phyloP scores from a whole-genome alignment of 805 yeast genomes.

The Ogataea allantospora region DNA sequence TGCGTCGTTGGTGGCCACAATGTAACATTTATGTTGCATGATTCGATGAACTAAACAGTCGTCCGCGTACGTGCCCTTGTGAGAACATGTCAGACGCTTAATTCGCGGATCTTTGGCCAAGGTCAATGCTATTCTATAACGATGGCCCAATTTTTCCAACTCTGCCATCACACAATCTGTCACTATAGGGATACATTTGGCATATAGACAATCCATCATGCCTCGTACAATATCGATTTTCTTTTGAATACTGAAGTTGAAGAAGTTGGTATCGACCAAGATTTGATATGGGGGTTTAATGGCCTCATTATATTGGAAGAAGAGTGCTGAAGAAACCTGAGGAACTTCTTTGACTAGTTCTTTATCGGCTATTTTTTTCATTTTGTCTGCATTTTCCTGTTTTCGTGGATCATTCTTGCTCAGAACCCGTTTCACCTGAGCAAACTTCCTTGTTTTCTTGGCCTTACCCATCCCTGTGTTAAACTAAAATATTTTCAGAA shows the following conservation, averaged over 20 bases:
- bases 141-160: conserved; percentile 92
- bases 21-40: conserved; percentile 92
- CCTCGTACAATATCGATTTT: conserved; percentile 94
- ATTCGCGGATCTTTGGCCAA: conserved; percentile 94
- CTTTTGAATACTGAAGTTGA: conserved; percentile 94
- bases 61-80: conserved; percentile 97
- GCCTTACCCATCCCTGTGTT: conserved; percentile 85
- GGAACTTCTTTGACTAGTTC: conserved; percentile 78
- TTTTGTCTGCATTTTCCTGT: conserved; percentile 43
- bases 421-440: conserved; percentile 82
- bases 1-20: conserved; percentile 98
- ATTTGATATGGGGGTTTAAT: conserved; percentile 98
- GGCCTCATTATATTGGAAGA: conserved; percentile 91
- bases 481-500: neutral
- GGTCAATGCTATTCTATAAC: conserved; percentile 86
- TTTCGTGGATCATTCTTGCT: conserved; percentile 68
- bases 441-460: conserved; percentile 94
- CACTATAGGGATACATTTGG: conserved; percentile 91
- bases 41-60: conserved; percentile 93
- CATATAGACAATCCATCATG: conserved; percentile 92
- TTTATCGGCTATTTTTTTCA: conserved; percentile 54
- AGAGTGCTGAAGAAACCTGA: conserved; percentile 92
- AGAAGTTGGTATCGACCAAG: conserved; percentile 92
- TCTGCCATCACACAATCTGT: conserved; percentile 99
- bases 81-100: conserved; percentile 81